phyloP scores from a whole-genome alignment of 1,284 basidiomycete species.

The Filobasidium uniguttulatum region DNA sequence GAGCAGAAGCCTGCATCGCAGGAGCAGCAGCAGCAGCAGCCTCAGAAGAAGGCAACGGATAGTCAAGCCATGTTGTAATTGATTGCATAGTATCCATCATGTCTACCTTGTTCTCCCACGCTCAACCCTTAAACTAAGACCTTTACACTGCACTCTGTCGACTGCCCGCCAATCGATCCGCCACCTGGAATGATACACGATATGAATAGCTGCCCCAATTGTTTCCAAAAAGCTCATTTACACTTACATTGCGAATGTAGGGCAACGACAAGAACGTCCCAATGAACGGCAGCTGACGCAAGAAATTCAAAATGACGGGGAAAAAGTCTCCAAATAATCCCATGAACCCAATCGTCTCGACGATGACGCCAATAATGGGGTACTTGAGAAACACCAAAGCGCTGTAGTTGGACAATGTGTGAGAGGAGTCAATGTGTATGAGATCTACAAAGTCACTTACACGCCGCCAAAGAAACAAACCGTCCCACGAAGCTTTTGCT shows the following conservation, averaged over 20 bases:
- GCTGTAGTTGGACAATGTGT: conserved; percentile 17
- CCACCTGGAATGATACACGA: no score
- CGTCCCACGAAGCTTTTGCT: conserved; percentile 91
- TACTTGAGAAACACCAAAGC: conserved; percentile 58
- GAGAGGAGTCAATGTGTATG: neutral
- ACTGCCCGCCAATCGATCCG: no score
- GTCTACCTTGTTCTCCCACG: no score
- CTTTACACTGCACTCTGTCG: no score
- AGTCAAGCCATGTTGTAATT: no score
- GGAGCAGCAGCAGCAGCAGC: no score
- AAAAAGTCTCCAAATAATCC: conserved; percentile 99
- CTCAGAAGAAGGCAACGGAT: no score
- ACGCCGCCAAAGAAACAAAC: conserved; percentile 82
- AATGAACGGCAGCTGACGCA: conserved; percentile 85
- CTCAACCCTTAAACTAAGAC: no score
- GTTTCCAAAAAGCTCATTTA: no score
- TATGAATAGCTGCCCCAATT: neutral
- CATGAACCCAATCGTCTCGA: conserved; percentile 91
- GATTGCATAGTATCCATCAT: no score
- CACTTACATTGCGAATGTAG: conserved; percentile 49
- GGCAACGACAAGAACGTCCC: conserved; percentile 77
- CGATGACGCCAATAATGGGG: conserved; percentile 81
- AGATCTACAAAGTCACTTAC: no score
- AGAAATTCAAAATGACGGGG: conserved; percentile 91
- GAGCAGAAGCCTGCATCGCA: no score